phyloP scores from a whole-genome alignment of 1,284 basidiomycete species.

The Volvariella volvacea region DNA sequence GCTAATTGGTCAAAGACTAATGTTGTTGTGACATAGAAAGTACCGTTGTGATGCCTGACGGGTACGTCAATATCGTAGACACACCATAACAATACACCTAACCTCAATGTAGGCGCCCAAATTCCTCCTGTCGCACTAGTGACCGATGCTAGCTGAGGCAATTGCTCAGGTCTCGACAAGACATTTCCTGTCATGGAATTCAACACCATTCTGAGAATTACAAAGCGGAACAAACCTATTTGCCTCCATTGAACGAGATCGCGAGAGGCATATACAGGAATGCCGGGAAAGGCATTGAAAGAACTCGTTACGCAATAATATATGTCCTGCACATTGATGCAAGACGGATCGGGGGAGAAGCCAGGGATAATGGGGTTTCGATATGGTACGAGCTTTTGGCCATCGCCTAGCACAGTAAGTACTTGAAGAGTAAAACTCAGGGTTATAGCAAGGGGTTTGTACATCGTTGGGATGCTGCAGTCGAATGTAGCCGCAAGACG shows the following conservation, averaged over 20 bases:
- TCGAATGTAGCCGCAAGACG: too few species aligned
- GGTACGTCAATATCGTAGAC: background rate
- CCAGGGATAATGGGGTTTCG: background rate
- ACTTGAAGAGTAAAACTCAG: too few species aligned
- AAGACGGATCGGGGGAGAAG: background rate
- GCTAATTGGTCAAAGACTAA: conserved; percentile 22
- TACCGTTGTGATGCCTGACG: conserved; percentile 12
- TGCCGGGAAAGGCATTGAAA: conserved; percentile 19
- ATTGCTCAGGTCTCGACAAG: conserved; percentile 16
- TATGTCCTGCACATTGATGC: background rate
- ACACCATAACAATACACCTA: background rate
- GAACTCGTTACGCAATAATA: conserved; percentile 1
- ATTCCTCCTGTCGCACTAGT: conserved; percentile 17
- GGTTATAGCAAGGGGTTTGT: too few species aligned
- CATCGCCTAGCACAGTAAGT: too few species aligned
- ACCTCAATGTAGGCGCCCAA: conserved; percentile 16
- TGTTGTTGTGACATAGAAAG: conserved; percentile 26
- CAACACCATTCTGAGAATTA: background rate
- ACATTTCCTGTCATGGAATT: conserved; percentile 13
- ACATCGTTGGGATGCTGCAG: too few species aligned
- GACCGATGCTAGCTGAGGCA: conserved; percentile 14
- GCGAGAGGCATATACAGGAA: conserved; percentile 18
- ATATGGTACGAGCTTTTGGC: background rate
- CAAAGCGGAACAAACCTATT: conserved; percentile 11
- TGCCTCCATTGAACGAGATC: conserved; percentile 17